These are phyloP conservation scores for Ceratobasidium sp. DNA, from an alignment of 1,284 basidiomycete genomes.

Conservation along the genomic window DNA sequence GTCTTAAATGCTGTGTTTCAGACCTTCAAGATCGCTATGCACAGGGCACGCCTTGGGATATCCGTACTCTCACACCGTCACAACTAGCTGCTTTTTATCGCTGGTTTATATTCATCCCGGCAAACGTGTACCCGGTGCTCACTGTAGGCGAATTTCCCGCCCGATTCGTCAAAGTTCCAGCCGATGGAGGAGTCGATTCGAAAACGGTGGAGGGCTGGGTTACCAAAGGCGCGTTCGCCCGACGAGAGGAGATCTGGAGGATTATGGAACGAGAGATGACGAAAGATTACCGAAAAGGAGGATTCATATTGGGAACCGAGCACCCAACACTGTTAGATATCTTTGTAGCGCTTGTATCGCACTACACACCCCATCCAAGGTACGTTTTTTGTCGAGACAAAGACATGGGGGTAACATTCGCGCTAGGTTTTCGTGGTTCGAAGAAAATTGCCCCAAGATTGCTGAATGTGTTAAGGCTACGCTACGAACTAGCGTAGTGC, in stretches of 20 bases:
- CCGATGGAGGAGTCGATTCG: conserved; percentile 34
- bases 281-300: conserved; percentile 29
- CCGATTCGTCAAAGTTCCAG: conserved; percentile 44
- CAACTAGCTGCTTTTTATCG: conserved; percentile 49
- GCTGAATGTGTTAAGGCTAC: background rate
- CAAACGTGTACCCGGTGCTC: conserved; percentile 46
- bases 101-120: conserved; percentile 48
- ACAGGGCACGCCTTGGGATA: conserved; percentile 45
- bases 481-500: background rate
- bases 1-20: background rate
- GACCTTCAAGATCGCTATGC: conserved; percentile 48
- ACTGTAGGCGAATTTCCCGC: conserved; percentile 46
- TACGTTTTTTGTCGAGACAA: too few relatives aligned
- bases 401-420: too few relatives aligned
- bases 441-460: background rate
- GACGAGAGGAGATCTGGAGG: conserved; percentile 44
- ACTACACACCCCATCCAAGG: conserved; percentile 44
- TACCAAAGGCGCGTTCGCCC: conserved; percentile 17
- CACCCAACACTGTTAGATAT: conserved; percentile 46
- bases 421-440: background rate
- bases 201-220: conserved; percentile 45
- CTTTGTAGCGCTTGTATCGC: conserved; percentile 42
- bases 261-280: conserved; percentile 46
- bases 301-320: conserved; percentile 45
- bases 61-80: conserved; percentile 21